phyloP scores from a whole-genome alignment of 1,139 yeast genomes.

The Pichia sorboxylosa region DNA sequence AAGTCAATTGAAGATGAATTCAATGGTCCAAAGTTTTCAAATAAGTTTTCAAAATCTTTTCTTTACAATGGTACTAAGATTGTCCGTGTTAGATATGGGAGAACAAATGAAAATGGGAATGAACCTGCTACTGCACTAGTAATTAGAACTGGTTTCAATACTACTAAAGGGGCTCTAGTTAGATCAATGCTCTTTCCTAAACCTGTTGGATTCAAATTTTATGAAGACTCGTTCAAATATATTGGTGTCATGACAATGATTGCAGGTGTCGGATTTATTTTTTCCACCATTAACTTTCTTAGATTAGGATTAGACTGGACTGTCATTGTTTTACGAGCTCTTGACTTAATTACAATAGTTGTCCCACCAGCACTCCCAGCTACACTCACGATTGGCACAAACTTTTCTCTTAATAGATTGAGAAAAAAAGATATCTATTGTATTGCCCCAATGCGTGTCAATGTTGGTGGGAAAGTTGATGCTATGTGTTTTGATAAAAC shows the following conservation, averaged over 20 bases:
- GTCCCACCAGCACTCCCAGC: conserved; percentile 99
- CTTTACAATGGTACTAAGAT: conserved; percentile 83
- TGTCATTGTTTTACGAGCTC: conserved; percentile 72
- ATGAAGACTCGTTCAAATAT: conserved; percentile 86
- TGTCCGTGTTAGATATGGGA: conserved; percentile 62
- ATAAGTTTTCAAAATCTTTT: conserved; percentile 59
- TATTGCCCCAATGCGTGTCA: conserved; percentile 86
- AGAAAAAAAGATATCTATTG: conserved; percentile 65
- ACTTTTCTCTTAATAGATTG: conserved; percentile 74
- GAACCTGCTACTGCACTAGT: conserved; percentile 82
- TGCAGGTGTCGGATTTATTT: conserved; percentile 73
- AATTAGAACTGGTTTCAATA: conserved; percentile 81
- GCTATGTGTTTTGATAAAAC: conserved; percentile 91
- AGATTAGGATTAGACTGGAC: conserved; percentile 57
- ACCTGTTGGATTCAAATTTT: conserved; percentile 87
- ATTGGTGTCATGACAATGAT: conserved; percentile 88
- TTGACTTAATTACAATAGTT: conserved; percentile 89
- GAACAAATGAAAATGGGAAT: conserved; percentile 28
- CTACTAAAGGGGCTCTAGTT: conserved; percentile 90
- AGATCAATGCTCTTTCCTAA: conserved; percentile 95
- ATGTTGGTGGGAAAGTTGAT: conserved; percentile 89
- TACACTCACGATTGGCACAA: conserved; percentile 89
- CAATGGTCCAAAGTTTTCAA: conserved; percentile 44
- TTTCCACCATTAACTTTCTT: conserved; percentile 76
- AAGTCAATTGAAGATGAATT: conserved; percentile 42